Evolutionary conservation across 345 rosid species (phyloP).

Genomic region (Erysimum cheiranthoides): DNA sequence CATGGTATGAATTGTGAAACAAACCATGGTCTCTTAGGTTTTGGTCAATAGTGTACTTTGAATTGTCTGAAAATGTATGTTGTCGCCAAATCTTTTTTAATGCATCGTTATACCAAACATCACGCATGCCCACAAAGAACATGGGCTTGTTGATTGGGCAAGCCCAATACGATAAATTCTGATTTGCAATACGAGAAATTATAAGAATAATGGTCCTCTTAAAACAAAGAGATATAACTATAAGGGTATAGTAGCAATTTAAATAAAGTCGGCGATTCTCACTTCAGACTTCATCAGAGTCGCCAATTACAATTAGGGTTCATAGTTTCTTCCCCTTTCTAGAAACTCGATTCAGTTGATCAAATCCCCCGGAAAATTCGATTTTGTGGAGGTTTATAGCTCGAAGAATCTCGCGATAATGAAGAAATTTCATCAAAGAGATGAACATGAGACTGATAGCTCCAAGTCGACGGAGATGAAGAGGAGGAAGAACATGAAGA

Average conservation of each 20-base stretch:
- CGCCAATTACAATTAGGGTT: conserved; percentile 39
- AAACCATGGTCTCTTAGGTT: background rate
- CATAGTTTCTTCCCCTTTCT: conserved; percentile 12
- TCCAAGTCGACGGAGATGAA: conserved; percentile 34
- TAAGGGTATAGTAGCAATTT: conserved; percentile 13
- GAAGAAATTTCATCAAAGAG: conserved; percentile 15
- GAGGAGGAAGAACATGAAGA: conserved; percentile 64
- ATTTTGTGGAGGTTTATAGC: background rate
- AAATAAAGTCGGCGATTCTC: background rate
- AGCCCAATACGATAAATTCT: background rate
- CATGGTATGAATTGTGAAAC: no score
- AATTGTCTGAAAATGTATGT: background rate
- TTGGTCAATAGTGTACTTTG: background rate
- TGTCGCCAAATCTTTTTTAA: background rate
- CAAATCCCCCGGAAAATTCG: background rate
- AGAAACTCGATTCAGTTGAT: background rate
- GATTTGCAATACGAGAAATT: background rate
- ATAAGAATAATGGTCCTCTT: background rate
- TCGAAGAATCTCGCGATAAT: conserved; percentile 9
- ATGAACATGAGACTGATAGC: conserved; percentile 5
- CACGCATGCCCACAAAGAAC: background rate
- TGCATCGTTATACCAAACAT: background rate
- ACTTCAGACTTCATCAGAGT: background rate
- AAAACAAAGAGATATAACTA: background rate
- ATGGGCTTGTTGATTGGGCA: background rate